Conservation (phyloP, 352 stramenopile genomes). For the Phytophthora hybrid region DNA sequence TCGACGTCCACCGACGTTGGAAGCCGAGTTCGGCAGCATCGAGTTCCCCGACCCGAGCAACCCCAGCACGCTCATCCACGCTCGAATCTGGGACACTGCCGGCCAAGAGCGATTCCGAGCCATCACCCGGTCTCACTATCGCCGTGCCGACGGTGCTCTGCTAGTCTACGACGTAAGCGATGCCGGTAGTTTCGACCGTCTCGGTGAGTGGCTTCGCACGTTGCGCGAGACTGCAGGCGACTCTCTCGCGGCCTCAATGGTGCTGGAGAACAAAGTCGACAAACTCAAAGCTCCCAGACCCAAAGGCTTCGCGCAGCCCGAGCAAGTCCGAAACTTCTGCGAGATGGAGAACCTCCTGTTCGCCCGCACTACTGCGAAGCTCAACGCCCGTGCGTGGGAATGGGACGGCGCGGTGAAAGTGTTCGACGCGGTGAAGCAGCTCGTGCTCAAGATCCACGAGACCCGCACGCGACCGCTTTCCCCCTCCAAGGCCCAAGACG, state of each 20-base stretch:
- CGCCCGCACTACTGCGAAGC: conserved; percentile 67
- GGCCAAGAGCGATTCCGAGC: conserved; percentile 91
- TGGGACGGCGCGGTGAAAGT: conserved; percentile 63
- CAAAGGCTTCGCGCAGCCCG: conserved; percentile 58
- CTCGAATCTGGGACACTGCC: conserved; percentile 92
- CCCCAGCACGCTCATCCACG: conserved; percentile 65
- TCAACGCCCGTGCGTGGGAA: conserved; percentile 61
- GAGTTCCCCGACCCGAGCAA: conserved; percentile 67
- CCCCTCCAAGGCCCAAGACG: conserved; percentile 9
- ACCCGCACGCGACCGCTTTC: conserved; percentile 1
- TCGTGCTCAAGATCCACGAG: conserved; percentile 74
- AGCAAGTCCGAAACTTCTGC: conserved; percentile 61
- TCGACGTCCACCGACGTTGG: conserved; percentile 65
- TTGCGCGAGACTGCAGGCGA: conserved; percentile 85
- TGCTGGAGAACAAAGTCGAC: conserved; percentile 94
- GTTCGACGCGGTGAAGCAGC: conserved; percentile 57
- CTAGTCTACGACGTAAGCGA: conserved; percentile 94
- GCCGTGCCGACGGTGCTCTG: conserved; percentile 86
- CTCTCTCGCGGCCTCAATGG: conserved; percentile 87
- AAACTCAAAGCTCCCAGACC: conserved; percentile 39
- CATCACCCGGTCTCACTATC: conserved; percentile 88
- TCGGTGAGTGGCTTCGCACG: conserved; percentile 91
- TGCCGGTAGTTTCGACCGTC: conserved; percentile 83
- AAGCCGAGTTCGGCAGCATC: conserved; percentile 80
- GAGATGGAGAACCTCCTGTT: conserved; percentile 68